Evolutionary conservation across 441 rosid species (phyloP).

Genomic region (Euphorbia corollata): DNA sequence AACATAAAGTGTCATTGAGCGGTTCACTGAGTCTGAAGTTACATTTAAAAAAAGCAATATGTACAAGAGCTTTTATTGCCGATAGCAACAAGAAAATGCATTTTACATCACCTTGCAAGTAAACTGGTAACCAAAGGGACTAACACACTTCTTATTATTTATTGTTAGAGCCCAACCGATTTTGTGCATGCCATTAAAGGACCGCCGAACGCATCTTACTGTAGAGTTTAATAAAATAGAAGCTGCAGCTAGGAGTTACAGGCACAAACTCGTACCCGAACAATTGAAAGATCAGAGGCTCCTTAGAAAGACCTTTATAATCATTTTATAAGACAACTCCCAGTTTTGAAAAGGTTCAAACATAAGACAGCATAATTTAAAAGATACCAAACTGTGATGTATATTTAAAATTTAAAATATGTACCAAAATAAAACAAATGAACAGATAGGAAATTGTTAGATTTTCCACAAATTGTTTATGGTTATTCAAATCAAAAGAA

Average conservation of each 20-base stretch:
- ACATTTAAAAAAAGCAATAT: neutral
- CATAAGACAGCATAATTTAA: neutral
- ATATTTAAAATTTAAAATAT: neutral
- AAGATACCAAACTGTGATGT: neutral
- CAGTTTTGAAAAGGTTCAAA: neutral
- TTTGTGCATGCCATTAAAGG: neutral
- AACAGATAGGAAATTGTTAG: neutral
- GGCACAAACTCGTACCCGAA: slow-evolving; percentile 1
- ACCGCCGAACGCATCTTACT: slow-evolving; percentile 1
- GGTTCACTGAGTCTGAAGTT: too few species aligned
- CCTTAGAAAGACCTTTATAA: neutral
- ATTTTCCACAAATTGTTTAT: neutral
- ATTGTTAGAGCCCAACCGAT: neutral
- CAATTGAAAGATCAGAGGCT: neutral
- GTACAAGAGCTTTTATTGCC: neutral
- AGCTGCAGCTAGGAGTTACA: neutral
- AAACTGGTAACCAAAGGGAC: neutral
- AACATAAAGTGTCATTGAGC: neutral
- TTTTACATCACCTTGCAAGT: neutral
- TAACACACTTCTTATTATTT: neutral
- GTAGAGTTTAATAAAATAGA: neutral
- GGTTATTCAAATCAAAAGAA: neutral
- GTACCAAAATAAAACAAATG: neutral
- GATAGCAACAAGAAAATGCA: neutral
- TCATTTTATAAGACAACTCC: neutral